Evolutionary conservation across 805 yeast genomes (phyloP).

Genomic region (Saturnispora sekii): DNA sequence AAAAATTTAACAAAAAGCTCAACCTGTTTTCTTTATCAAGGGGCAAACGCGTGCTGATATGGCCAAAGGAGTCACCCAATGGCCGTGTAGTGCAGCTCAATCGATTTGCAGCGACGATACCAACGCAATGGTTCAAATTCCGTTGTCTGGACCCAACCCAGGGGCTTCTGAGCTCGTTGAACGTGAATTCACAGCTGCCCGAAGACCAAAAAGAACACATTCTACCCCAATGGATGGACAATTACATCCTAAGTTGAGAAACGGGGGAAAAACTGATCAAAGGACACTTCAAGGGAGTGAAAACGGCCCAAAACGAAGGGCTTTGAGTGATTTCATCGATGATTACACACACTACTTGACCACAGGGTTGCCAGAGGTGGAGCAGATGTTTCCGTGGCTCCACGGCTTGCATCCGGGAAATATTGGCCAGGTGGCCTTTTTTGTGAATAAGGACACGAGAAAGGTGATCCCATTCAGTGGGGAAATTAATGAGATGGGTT

Average conservation of each 20-base stretch:
- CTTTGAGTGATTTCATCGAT: conserved; percentile 20
- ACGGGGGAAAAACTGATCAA: background rate
- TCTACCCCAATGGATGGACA: too few species aligned
- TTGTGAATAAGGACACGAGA: conserved; percentile 16
- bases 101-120: too few species aligned
- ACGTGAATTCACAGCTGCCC: too few species aligned
- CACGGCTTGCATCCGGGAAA: conserved; percentile 63
- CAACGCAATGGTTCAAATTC: too few species aligned
- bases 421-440: conserved; percentile 42
- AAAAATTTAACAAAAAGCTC: too few species aligned
- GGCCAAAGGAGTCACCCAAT: too few species aligned
- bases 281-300: background rate
- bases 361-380: conserved; percentile 49
- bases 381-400: conserved; percentile 78
- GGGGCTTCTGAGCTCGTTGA: too few species aligned
- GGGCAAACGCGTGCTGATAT: too few species aligned
- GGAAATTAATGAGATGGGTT: conserved; percentile 1
- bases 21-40: too few species aligned
- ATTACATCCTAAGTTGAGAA: too few species aligned
- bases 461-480: conserved; percentile 12
- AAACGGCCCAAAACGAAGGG: conserved; percentile 13
- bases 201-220: background rate
- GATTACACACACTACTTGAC: conserved; percentile 18
- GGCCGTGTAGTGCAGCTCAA: too few species aligned
- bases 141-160: too few species aligned